phyloP scores from a whole-genome alignment of 768 basidiomycete genomes.

The Paxillus rubicundulus region DNA sequence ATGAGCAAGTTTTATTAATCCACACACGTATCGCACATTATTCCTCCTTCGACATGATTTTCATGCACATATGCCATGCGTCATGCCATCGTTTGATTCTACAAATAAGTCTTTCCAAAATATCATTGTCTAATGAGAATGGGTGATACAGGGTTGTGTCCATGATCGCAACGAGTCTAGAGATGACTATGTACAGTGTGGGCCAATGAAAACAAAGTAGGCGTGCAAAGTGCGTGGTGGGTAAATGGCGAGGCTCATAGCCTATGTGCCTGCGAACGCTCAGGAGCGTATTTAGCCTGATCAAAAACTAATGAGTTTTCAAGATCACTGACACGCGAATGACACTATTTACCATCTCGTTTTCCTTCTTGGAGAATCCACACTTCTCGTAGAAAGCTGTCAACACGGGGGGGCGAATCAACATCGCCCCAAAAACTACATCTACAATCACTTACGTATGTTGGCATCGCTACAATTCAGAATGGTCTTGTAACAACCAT shows the following conservation, averaged over 20 bases:
- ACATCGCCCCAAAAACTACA: conserved; percentile 6
- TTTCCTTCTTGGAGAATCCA: conserved; percentile 87
- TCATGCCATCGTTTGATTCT: background rate
- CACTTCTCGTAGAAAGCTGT: conserved; percentile 97
- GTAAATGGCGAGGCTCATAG: conserved; percentile 15
- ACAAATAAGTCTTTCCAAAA: background rate
- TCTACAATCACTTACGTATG: conserved; percentile 63
- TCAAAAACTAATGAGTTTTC: conserved; percentile 6
- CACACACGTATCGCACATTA: conserved; percentile 26
- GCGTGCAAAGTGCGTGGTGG: conserved; percentile 3
- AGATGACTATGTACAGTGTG: conserved; percentile 5
- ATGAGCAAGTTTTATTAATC: conserved; percentile 35
- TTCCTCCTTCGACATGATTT: conserved; percentile 17
- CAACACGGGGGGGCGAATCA: conserved; percentile 7
- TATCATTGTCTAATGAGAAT: background rate
- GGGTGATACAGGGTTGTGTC: conserved; percentile 22
- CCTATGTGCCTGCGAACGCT: conserved; percentile 20
- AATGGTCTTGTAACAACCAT: conserved; percentile 94
- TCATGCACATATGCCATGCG: conserved; percentile 10
- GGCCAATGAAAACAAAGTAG: conserved; percentile 3
- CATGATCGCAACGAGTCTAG: conserved; percentile 1
- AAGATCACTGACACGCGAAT: background rate
- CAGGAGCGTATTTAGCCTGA: conserved; percentile 61
- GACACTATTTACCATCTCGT: conserved; percentile 71
- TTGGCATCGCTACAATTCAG: conserved; percentile 91